A percentile compares a stretch with the other conserved stretches of the same genome.
Evolutionary conservation across 2,329 filamentous ascomycete genomes (phyloP).

Genomic region (Sporothrix pseudoabietina): DNA sequence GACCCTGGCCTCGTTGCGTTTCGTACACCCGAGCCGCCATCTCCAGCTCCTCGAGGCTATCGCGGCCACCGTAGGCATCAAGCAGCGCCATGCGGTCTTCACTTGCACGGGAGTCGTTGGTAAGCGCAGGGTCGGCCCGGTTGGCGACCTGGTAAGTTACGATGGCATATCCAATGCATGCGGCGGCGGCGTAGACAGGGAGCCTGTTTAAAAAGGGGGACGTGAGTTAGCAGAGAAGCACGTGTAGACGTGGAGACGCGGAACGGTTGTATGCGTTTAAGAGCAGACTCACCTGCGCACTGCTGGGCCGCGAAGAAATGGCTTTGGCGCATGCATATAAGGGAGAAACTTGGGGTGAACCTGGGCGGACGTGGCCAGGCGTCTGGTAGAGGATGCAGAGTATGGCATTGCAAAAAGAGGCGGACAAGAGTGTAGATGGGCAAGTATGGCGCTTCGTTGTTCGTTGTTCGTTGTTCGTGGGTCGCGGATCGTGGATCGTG

Average conservation of each 20-base stretch:
- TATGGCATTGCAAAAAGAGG: conserved; percentile 24
- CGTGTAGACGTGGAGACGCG: no score
- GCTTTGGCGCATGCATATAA: conserved; percentile 37
- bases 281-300: conserved; percentile 24
- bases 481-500: not conserved
- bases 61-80: conserved; percentile 41
- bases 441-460: not conserved
- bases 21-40: conserved; percentile 40
- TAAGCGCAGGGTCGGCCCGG: conserved; percentile 28
- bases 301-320: conserved; percentile 13
- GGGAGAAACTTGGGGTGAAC: conserved; percentile 42
- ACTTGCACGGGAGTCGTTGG: not conserved
- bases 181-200: conserved; percentile 26
- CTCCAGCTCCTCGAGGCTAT: conserved; percentile 41
- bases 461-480: no score
- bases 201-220: conserved; percentile 20
- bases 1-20: conserved; percentile 33
- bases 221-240: not conserved
- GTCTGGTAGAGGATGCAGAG: conserved; percentile 11
- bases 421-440: not conserved
- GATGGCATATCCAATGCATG: conserved; percentile 30
- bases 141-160: conserved; percentile 17
- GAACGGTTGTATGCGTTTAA: not conserved
- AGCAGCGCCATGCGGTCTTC: conserved; percentile 34
- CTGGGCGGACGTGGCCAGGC: conserved; percentile 37